These are phyloP conservation scores for Glycine latifolia DNA, from an alignment of 306 rosid species.

Conservation along the genomic window DNA sequence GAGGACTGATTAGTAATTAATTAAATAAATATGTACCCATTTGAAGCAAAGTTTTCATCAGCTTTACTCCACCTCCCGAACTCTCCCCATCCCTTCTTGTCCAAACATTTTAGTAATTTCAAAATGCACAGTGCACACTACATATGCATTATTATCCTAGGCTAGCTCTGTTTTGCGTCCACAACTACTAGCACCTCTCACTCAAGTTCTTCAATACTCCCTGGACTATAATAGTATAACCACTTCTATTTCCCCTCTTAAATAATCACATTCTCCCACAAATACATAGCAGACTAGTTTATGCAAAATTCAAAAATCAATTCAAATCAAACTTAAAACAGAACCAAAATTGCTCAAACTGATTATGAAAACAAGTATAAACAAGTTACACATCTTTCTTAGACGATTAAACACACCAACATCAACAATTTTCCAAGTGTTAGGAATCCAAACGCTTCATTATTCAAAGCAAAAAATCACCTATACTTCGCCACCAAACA, in stretches of 20 bases:
- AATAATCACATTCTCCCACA: slow-evolving; percentile 7
- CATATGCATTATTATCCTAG: too few species aligned
- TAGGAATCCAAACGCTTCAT: slow-evolving; percentile 10
- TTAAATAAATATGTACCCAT: too few species aligned
- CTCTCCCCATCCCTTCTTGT: not conserved
- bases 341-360: slow-evolving; percentile 8
- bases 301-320: not conserved
- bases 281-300: slow-evolving; percentile 3
- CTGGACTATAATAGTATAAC: slow-evolving; percentile 8
- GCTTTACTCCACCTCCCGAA: not conserved
- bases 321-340: slow-evolving; percentile 23
- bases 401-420: not conserved
- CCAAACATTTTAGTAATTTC: slow-evolving; percentile 2
- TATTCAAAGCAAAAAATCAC: slow-evolving; percentile 6
- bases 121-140: not conserved
- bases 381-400: slow-evolving; percentile 2
- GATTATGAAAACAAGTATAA: not conserved
- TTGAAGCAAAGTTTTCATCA: too few species aligned
- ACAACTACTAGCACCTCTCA: not conserved
- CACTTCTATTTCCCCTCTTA: not conserved
- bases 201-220: slow-evolving; percentile 32
- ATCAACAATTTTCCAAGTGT: not conserved
- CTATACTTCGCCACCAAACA: slow-evolving; percentile 1
- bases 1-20: too few species aligned
- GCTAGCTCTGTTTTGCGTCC: too few species aligned